phyloP scores from a whole-genome alignment of 768 basidiomycete genomes.

The Podaxis carcinomalis region DNA sequence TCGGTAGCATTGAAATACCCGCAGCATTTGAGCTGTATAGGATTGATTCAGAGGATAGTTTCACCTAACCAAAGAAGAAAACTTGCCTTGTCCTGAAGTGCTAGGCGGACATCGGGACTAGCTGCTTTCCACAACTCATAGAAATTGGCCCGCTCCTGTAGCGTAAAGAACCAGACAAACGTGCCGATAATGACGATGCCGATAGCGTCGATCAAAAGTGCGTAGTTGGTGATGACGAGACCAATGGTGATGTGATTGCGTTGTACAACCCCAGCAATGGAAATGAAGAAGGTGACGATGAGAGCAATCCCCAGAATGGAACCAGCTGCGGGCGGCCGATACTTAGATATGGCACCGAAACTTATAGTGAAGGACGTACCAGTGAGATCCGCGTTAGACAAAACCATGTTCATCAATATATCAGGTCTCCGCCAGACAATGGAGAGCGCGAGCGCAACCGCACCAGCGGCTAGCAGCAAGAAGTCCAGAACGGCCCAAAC shows the following conservation, averaged over 20 bases:
- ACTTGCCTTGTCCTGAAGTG: slow-evolving; percentile 71
- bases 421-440: slow-evolving; percentile 67
- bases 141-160: slow-evolving; percentile 68
- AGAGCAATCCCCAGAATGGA: slow-evolving; percentile 63
- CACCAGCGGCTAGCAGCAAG: slow-evolving; percentile 66
- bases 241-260: slow-evolving; percentile 64
- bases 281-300: slow-evolving; percentile 63
- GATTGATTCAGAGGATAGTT: neutral
- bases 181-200: slow-evolving; percentile 62
- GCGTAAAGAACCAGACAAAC: slow-evolving; percentile 78
- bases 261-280: slow-evolving; percentile 68
- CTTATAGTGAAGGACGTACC: slow-evolving; percentile 35
- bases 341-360: neutral
- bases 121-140: slow-evolving; percentile 49
- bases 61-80: neutral
- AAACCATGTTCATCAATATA: slow-evolving; percentile 69
- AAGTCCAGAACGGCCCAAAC: slow-evolving; percentile 73
- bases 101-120: slow-evolving; percentile 40
- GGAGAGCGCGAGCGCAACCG: slow-evolving; percentile 60
- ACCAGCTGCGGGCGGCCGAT: slow-evolving; percentile 48
- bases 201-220: slow-evolving; percentile 60
- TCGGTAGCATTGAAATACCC: slow-evolving; percentile 77
- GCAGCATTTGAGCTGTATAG: slow-evolving; percentile 71
- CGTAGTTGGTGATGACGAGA: slow-evolving; percentile 74
- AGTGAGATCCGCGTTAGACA: slow-evolving; percentile 52